Conservation (phyloP, 2,329 filamentous ascomycete species). For the Colletotrichum cereale region DNA sequence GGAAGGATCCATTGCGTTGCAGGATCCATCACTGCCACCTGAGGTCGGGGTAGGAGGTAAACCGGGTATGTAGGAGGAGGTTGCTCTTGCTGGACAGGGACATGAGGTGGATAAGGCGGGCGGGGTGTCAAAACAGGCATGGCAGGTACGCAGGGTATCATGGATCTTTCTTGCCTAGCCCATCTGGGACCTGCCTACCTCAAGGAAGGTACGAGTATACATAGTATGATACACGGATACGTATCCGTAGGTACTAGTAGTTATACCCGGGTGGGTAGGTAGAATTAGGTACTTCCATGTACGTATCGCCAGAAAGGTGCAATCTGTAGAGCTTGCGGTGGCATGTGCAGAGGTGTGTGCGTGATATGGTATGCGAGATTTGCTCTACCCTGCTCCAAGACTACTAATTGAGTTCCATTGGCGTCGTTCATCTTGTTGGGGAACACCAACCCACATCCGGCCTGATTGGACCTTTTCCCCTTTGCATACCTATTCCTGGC, state of each 20-base stretch:
- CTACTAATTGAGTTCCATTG: neutral
- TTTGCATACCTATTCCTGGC: neutral
- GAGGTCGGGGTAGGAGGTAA: conserved; percentile 29
- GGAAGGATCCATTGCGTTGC: conserved; percentile 8
- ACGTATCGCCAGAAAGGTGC: neutral
- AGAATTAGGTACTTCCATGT: neutral
- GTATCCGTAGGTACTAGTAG: too few species aligned
- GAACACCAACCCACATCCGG: neutral
- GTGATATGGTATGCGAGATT: neutral
- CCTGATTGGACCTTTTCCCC: neutral
- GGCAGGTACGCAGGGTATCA: neutral
- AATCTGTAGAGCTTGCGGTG: neutral
- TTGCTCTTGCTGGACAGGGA: conserved; percentile 12
- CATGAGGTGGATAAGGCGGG: conserved; percentile 9
- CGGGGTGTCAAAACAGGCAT: conserved; percentile 1
- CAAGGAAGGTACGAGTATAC: neutral
- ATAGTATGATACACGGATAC: too few species aligned
- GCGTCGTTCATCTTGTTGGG: conserved; percentile 3
- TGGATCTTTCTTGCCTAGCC: neutral
- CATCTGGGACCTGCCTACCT: neutral
- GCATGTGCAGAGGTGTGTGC: neutral
- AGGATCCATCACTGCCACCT: conserved; percentile 32
- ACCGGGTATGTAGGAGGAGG: neutral
- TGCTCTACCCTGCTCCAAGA: neutral
- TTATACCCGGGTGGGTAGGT: too few species aligned